Percentiles rank a stretch among this genome's conserved stretches.
Conservation (phyloP, 1,284 basidiomycete genomes). For the Sphaerobolus stellatus region DNA sequence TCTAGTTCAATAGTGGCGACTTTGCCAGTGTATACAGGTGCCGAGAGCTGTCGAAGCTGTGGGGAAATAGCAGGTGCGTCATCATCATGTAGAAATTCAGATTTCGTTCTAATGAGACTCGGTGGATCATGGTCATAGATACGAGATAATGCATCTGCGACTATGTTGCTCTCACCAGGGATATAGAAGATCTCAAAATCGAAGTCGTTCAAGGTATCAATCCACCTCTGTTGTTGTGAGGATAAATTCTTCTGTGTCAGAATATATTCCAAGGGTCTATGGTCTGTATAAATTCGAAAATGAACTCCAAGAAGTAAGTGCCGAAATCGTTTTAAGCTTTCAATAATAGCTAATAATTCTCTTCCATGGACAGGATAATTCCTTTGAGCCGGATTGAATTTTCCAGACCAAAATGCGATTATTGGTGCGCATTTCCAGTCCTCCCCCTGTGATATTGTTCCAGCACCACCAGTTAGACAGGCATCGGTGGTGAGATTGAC, state of each 20-base stretch:
- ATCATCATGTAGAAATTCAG: conserved; percentile 15
- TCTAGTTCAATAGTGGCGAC: too few relatives aligned
- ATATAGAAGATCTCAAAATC: conserved; percentile 34
- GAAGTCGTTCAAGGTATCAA: conserved; percentile 32
- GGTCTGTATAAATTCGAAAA: conserved; percentile 36
- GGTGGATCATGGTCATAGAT: conserved; percentile 17
- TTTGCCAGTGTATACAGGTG: too few relatives aligned
- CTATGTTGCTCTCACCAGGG: conserved; percentile 21
- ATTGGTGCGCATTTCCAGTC: conserved; percentile 19
- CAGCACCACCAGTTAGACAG: conserved; percentile 20
- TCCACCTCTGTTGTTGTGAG: conserved; percentile 30
- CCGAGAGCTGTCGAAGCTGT: too few relatives aligned
- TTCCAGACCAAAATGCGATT: conserved; percentile 28
- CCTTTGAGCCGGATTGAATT: conserved; percentile 30
- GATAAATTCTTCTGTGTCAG: conserved; percentile 33
- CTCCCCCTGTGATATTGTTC: conserved; percentile 23
- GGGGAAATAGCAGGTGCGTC: too few relatives aligned
- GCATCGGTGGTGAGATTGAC: conserved; percentile 26
- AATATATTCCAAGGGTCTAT: conserved; percentile 32
- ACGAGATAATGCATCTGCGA: conserved; percentile 14
- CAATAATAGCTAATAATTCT: conserved; percentile 24
- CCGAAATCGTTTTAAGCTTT: conserved; percentile 23
- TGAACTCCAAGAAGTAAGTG: conserved; percentile 27
- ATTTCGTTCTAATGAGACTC: conserved; percentile 1
- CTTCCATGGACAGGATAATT: conserved; percentile 31